These are phyloP conservation scores for Pseudognaphalium luteoalbum DNA, from an alignment of 129 eudicot genomes.

Conservation along the genomic window DNA sequence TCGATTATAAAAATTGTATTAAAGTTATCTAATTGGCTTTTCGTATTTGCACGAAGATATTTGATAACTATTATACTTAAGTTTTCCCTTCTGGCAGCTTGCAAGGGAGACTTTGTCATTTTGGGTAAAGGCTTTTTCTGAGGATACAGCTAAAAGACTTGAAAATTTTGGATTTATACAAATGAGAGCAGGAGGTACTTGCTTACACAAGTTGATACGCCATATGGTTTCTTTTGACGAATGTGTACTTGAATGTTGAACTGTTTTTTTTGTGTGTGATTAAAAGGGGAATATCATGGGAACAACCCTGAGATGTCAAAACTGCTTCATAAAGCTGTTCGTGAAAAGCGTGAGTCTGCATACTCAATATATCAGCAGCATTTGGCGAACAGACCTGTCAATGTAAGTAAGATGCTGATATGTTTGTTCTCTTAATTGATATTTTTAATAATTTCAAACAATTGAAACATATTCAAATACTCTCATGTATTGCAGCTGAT, in stretches of 20 bases:
- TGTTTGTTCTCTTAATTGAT: background rate
- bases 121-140: constrained; percentile 99
- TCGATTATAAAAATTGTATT: background rate
- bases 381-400: constrained; percentile 93
- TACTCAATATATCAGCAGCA: constrained; percentile 95
- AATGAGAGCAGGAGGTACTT: constrained; percentile 92
- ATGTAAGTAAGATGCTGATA: constrained; percentile 51
- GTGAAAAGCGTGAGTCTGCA: constrained; percentile 94
- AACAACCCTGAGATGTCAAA: constrained; percentile 99
- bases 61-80: constrained; percentile 6
- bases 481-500: background rate
- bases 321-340: constrained; percentile 96
- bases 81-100: constrained; percentile 51
- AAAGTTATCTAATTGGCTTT: background rate
- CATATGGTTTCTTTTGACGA: background rate
- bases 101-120: constrained; percentile 94
- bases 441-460: background rate
- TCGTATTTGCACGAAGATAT: background rate
- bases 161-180: constrained; percentile 98
- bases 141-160: constrained; percentile 96
- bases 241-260: background rate
- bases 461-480: background rate
- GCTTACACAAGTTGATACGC: background rate
- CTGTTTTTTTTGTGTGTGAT: constrained; percentile 17
- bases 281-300: constrained; percentile 90